Base-by-base conservation (phyloP, 768 basidiomycete genomes). In the Gyrodon lividus region DNA sequence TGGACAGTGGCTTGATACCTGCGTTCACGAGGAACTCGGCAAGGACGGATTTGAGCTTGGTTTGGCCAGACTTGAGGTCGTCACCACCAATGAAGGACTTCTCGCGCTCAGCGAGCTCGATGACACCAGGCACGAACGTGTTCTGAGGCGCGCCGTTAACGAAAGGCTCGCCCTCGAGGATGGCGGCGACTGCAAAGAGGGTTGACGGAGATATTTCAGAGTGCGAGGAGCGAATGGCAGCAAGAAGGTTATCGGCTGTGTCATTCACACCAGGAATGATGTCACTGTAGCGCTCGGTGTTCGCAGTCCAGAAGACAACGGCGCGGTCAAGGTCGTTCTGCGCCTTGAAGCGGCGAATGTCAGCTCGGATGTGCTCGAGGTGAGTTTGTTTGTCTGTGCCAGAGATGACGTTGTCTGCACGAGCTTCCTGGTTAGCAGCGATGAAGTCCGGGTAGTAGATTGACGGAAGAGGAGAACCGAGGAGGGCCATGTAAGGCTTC, bases 21-120 rank as follows among this genome's bases (percentile, higher is more conserved):
- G 95, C 94, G 68, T 97, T 97, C 68, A 98, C 96, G 59, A 98
- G 83, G 83, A 97, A 98, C 77, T 99, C 96, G 48, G 94, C 94
- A 48, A 98, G 78, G 48, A 98, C 96, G 24, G 86, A 89, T 79
- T 99, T 98, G 74, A 98, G 86, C 74, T 94, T 93, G 43, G 95
- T 96, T 78, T 98, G 95, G 7, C 96, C 95, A 6, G 91, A 92
- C 80, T 98, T 98, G 72, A 98, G 86, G 67, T 98, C 96, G 65
- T 98, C 96, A 31, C 96, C 95, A 41, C 92, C 96, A 61, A 99
- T 97, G 79, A 98, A 98, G 6, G 91, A 86, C 63, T 85, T 76
- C 61, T 88, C 73, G 56, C 85, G 80, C 76, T 98, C 96, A 37
- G 96, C 92, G 58, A 99, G 89, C 59, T 84, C 82, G 64, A 99